phyloP scores from a whole-genome alignment of 805 yeast species.

The Teunomyces cretensis region DNA sequence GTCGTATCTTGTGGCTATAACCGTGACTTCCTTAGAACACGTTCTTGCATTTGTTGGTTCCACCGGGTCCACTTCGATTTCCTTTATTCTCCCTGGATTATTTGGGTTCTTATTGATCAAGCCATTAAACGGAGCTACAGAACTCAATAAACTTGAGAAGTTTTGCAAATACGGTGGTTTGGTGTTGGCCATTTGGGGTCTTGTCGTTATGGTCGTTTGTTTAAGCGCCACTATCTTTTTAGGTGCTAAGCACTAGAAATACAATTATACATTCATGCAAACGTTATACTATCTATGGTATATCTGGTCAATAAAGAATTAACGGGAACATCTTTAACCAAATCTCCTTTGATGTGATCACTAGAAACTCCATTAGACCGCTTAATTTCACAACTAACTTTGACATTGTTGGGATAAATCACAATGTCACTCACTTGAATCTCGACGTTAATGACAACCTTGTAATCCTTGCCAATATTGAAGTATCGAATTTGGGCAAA shows the following conservation, averaged over 20 bases:
- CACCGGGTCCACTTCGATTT: slow-evolving; percentile 78
- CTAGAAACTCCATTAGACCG: neutral
- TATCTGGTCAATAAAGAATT: neutral
- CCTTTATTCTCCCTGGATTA: slow-evolving; percentile 75
- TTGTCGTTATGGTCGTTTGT: slow-evolving; percentile 54
- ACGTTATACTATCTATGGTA: slow-evolving; percentile 2
- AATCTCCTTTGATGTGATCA: slow-evolving; percentile 2
- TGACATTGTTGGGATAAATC: neutral
- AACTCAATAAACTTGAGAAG: slow-evolving; percentile 26
- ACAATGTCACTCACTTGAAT: slow-evolving; percentile 2
- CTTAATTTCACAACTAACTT: neutral
- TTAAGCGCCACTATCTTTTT: slow-evolving; percentile 49
- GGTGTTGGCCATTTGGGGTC: slow-evolving; percentile 51
- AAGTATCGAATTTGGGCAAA: slow-evolving; percentile 16
- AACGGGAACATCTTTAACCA: slow-evolving; percentile 1
- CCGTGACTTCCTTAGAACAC: slow-evolving; percentile 62
- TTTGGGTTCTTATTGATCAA: slow-evolving; percentile 65
- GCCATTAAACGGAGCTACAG: slow-evolving; percentile 28
- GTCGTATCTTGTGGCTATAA: slow-evolving; percentile 57
- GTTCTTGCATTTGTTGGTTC: slow-evolving; percentile 77
- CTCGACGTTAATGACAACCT: slow-evolving; percentile 7
- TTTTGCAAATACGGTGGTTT: slow-evolving; percentile 41
- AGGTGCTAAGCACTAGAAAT: slow-evolving; percentile 33
- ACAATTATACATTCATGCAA: slow-evolving; percentile 2
- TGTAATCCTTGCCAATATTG: slow-evolving; percentile 14